A percentile compares a stretch with the other conserved stretches of the same genome.
phyloP scores from a whole-genome alignment of 345 rosid genomes.

The Salix brachista region DNA sequence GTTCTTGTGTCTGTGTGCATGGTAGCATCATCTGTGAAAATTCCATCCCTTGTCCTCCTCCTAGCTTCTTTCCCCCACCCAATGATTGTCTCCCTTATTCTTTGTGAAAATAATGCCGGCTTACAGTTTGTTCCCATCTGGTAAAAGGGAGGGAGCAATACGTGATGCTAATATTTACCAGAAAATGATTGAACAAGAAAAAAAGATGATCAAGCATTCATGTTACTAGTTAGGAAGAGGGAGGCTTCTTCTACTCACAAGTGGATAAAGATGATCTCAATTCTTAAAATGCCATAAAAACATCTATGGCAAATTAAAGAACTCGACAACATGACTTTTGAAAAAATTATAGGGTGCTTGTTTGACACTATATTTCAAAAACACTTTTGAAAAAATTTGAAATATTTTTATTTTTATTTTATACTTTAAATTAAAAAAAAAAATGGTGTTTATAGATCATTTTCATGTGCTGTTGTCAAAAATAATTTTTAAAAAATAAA shows the following conservation, averaged over 20 bases:
- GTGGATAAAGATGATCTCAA: not conserved
- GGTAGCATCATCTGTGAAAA: constrained; percentile 53
- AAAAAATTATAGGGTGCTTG: too few relatives aligned
- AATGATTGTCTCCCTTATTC: constrained; percentile 78
- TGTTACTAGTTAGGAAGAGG: not conserved
- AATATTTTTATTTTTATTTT: too few relatives aligned
- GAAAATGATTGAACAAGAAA: not conserved
- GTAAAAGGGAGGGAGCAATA: constrained; percentile 1
- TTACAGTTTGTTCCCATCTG: constrained; percentile 98
- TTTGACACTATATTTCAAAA: not conserved
- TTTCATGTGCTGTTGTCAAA: too few relatives aligned
- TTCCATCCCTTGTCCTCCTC: constrained; percentile 67
- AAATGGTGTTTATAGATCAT: too few relatives aligned
- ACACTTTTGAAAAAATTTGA: not conserved
- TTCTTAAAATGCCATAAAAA: not conserved
- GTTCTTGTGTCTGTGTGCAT: constrained; percentile 80
- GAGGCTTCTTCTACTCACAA: too few relatives aligned
- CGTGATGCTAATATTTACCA: not conserved
- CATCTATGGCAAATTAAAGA: not conserved
- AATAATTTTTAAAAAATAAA: too few relatives aligned
- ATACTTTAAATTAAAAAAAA: too few relatives aligned
- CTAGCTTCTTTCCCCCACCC: constrained; percentile 89
- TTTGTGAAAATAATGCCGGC: constrained; percentile 74
- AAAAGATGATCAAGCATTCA: not conserved
- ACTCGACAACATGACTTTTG: too few relatives aligned